Base-by-base conservation (phyloP, 768 basidiomycete genomes). In the Macrolepiota fuliginosa region DNA sequence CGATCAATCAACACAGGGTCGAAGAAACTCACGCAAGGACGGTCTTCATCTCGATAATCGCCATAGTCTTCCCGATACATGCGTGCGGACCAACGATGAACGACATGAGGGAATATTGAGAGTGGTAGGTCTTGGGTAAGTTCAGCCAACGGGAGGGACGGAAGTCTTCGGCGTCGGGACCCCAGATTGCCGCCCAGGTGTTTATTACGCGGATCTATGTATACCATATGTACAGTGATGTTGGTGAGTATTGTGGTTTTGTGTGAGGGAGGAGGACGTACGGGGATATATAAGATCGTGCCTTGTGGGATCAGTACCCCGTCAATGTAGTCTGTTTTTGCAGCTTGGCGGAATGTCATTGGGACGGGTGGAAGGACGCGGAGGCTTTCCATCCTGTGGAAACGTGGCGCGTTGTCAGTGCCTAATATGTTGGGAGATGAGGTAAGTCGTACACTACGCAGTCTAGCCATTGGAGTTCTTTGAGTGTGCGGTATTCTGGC, bases 161-260 rank as follows among this genome's bases (percentile, higher is more conserved):
- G 68, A 82, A 83, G 36, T 79, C 77, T 65, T 81, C 79, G 1
- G 82, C 81, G 62, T 84, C 80, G 27, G 75, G 74, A 15, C 82
- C 82, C 83, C 82, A 84, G 7, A 82, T 62, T 6, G 73, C 73
- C 56, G 77, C 78, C 76, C 77, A 81, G 1, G 81, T 81, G 62
- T 84, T 83, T 46, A 82, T 71, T 3, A 78, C 79, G 35, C 80
- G 77, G 56, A 84, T 82, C 81, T 83, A 24, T 22, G 3, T 10
- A 7, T n/a, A n/a, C n/a, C 29, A 32, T 32, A 7, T 32, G 29
- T 15, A 40, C 22, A n/a, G 4, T 27, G 29, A 22, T 15, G 22
- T 6, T 29, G 12, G 19, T 50, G 7, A 6, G 19, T 22, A 42
- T 4, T 36, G 2, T 24, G n/a, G 11, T 42, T 42, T n/a, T 15